These are phyloP conservation scores for Cyberlindnera subsufficiens DNA, from an alignment of 805 yeast species.

Conservation along the genomic window DNA sequence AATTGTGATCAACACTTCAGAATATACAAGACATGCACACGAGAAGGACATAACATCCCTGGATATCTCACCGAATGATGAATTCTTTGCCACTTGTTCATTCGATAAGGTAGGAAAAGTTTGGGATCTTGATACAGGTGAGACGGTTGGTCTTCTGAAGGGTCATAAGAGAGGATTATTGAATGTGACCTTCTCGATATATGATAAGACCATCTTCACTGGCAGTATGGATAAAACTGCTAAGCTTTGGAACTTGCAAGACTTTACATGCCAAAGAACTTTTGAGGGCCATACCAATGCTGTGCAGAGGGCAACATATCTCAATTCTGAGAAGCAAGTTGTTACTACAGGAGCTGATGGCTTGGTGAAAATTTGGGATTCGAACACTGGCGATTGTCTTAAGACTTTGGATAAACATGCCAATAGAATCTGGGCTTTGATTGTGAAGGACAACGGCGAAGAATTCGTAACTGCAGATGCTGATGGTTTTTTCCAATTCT, in stretches of 20 bases:
- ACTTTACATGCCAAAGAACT: constrained; percentile 70
- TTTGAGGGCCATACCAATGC: constrained; percentile 94
- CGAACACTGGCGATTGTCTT: constrained; percentile 66
- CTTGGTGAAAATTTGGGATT: constrained; percentile 85
- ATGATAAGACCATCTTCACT: constrained; percentile 72
- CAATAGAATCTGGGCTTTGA: constrained; percentile 91
- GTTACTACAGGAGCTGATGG: constrained; percentile 90
- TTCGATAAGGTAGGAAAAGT: constrained; percentile 89
- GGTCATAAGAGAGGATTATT: constrained; percentile 96
- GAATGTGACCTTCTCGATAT: constrained; percentile 80
- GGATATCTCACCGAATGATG: constrained; percentile 88
- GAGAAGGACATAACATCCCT: constrained; percentile 92
- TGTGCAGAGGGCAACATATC: constrained; percentile 73
- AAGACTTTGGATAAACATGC: constrained; percentile 90
- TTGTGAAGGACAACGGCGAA: constrained; percentile 58
- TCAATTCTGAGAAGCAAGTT: constrained; percentile 61
- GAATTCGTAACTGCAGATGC: constrained; percentile 86
- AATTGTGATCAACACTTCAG: constrained; percentile 50
- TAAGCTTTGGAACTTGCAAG: constrained; percentile 81
- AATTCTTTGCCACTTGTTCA: constrained; percentile 85
- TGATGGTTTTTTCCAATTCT: constrained; percentile 83
- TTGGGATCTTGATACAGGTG: constrained; percentile 87
- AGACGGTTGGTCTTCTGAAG: constrained; percentile 71
- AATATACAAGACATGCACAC: constrained; percentile 91
- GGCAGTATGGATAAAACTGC: constrained; percentile 91